Base-by-base conservation (phyloP, 2,329 filamentous ascomycete genomes). In the Eurotiales sp. region DNA sequence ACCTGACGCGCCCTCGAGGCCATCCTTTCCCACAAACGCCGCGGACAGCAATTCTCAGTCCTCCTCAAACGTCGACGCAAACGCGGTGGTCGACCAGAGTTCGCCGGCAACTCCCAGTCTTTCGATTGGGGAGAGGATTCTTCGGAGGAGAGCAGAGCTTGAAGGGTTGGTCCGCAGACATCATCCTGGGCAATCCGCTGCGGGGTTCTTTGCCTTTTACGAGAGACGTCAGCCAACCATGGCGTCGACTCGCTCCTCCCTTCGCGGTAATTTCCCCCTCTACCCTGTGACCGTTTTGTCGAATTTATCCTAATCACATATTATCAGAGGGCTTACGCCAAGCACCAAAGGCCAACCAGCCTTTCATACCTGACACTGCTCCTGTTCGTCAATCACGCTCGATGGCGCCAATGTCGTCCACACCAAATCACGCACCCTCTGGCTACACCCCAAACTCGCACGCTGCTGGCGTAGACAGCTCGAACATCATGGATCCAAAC, bases 261-360 rank as follows among this genome's bases (percentile, higher is more conserved):
- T 63, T 27, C 58, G 64, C 58, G 55, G 64, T 59, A 56, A 60
- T 58, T 56, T 11, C 30, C 51, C 12, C 11, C 2, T 10, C 23
- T 43, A n/a, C n/a, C n/a, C n/a, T n/a, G n/a, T n/a, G n/a, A n/a
- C n/a, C n/a, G n/a, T 27, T 43, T 30, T 32, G 21, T 21, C 11
- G 21, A 3, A 52, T 40, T 57, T 64, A 50, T 61, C 11, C 48
- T 52, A 52, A 52, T 36, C 8, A 15, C 30, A 10, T 21, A 30
- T 23, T n/a, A n/a, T n/a, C n/a, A 71, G 68, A 71, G 61, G 68
- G 68, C 46, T 57, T 71, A 57, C 68, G 68, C 50, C 66, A 70
- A 57, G 67, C 68, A 15, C 68, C 68, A 2, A 71, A 69, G 55
- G 58, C 60, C 32, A 69, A 71, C 43, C 68, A 70, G 49, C 67